These are phyloP conservation scores for Geotrichum aggregatum DNA, from an alignment of 1,139 yeast genomes.

Conservation along the genomic window DNA sequence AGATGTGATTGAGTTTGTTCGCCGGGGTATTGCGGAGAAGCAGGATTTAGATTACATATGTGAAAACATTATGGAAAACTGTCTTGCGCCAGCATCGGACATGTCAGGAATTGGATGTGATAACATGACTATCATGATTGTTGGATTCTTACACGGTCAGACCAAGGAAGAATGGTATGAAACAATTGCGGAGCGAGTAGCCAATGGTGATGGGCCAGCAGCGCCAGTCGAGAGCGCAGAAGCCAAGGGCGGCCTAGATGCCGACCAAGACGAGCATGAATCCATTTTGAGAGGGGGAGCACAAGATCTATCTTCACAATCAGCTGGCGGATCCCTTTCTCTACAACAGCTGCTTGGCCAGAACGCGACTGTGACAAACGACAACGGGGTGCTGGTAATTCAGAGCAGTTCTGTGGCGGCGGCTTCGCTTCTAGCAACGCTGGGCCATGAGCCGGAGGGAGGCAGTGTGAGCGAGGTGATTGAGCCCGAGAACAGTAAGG, in stretches of 20 bases:
- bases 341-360: constrained; percentile 22
- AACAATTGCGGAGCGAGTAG: constrained; percentile 53
- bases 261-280: neutral
- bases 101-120: constrained; percentile 97
- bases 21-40: constrained; percentile 78
- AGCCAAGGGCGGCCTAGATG: neutral
- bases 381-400: constrained; percentile 23
- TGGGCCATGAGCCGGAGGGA: neutral
- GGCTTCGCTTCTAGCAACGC: neutral
- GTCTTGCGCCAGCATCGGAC: constrained; percentile 89
- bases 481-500: neutral
- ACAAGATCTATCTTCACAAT: constrained; percentile 3
- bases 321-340: constrained; percentile 6
- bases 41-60: constrained; percentile 68
- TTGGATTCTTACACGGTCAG: constrained; percentile 73
- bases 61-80: constrained; percentile 88
- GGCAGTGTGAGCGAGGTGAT: constrained; percentile 5
- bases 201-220: constrained; percentile 43
- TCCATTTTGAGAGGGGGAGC: neutral
- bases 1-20: constrained; percentile 87
- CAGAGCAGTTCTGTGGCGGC: constrained; percentile 15
- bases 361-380: constrained; percentile 22
- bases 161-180: constrained; percentile 86
- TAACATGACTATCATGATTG: constrained; percentile 91
- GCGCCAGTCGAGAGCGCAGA: constrained; percentile 34